Conservation (phyloP, 805 yeast genomes). For the Starmerella vitae region DNA sequence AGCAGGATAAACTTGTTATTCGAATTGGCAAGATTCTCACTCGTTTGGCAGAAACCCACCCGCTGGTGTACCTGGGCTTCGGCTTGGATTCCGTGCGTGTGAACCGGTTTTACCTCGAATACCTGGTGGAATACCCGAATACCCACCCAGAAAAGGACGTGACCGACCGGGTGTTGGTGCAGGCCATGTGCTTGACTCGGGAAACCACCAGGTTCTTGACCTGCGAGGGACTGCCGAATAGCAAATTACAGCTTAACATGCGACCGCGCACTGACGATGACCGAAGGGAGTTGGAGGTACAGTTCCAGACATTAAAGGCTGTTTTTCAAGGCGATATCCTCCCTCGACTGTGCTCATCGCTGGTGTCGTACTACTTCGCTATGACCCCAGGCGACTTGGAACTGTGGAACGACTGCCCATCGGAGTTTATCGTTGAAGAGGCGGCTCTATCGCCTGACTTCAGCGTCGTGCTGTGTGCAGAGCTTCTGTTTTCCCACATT, state of each 20-base stretch:
- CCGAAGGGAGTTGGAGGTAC: constrained; percentile 45
- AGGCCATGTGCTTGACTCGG: constrained; percentile 46
- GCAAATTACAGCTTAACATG: constrained; percentile 25
- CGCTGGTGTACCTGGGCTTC: constrained; percentile 46
- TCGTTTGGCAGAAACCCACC: constrained; percentile 43
- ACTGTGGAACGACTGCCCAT: constrained; percentile 75
- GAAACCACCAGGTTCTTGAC: constrained; percentile 39
- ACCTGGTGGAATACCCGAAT: constrained; percentile 37
- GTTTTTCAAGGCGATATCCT: constrained; percentile 38
- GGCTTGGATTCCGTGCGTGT: constrained; percentile 30
- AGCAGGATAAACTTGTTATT: constrained; percentile 43
- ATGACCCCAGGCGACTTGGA: constrained; percentile 65
- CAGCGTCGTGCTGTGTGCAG: constrained; percentile 77
- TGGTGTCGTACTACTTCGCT: constrained; percentile 61
- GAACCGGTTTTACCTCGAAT: constrained; percentile 43
- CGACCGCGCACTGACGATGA: constrained; percentile 49
- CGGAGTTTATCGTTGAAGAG: constrained; percentile 84
- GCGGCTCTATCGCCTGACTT: constrained; percentile 51
- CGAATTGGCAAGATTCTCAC: constrained; percentile 65
- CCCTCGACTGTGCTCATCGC: constrained; percentile 45
- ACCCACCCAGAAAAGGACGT: not conserved
- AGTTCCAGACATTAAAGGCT: constrained; percentile 39
- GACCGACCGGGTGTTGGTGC: constrained; percentile 53
- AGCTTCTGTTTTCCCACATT: constrained; percentile 65
- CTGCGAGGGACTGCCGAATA: constrained; percentile 1